These are phyloP conservation scores for Apodospora peruviana DNA, from an alignment of 495 filamentous ascomycete species.

Conservation along the genomic window DNA sequence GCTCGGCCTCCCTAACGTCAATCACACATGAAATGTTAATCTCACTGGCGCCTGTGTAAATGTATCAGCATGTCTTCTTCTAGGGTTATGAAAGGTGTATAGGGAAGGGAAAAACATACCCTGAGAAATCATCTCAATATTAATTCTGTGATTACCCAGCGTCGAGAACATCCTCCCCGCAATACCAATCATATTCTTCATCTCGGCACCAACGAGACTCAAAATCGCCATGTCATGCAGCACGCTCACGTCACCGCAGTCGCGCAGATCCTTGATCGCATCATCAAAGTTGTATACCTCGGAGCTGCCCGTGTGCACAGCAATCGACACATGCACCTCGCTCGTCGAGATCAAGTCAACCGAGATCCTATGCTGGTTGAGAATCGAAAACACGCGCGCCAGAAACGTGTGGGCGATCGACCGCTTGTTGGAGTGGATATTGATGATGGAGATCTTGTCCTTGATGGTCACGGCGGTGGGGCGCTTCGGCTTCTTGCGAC, in stretches of 20 bases:
- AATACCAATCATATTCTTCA: slow-evolving; percentile 92
- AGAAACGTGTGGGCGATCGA: slow-evolving; percentile 76
- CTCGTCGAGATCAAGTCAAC: slow-evolving; percentile 91
- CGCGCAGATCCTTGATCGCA: slow-evolving; percentile 60
- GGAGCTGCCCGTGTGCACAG: slow-evolving; percentile 72
- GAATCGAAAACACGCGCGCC: slow-evolving; percentile 78
- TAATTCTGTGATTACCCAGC: slow-evolving; percentile 79
- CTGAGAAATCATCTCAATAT: slow-evolving; percentile 97
- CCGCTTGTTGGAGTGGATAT: slow-evolving; percentile 90
- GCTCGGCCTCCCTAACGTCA: slow-evolving; percentile 78
- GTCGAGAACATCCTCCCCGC: slow-evolving; percentile 86
- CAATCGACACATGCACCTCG: slow-evolving; percentile 95
- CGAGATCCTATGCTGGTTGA: slow-evolving; percentile 71
- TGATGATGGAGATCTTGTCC: slow-evolving; percentile 84
- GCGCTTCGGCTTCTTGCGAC: slow-evolving; percentile 34
- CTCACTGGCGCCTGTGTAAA: slow-evolving; percentile 74
- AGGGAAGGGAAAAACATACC: slow-evolving; percentile 47
- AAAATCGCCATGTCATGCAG: slow-evolving; percentile 86
- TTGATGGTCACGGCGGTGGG: slow-evolving; percentile 97
- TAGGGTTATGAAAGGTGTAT: not conserved
- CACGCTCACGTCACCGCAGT: slow-evolving; percentile 80
- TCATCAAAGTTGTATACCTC: slow-evolving; percentile 59
- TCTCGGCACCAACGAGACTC: slow-evolving; percentile 82
- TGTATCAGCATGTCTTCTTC: not conserved
- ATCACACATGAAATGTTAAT: slow-evolving; percentile 99